Percentiles rank a stretch among this genome's conserved stretches.
phyloP scores from a whole-genome alignment of 768 basidiomycete species.

The Phlegmacium glaucopus region DNA sequence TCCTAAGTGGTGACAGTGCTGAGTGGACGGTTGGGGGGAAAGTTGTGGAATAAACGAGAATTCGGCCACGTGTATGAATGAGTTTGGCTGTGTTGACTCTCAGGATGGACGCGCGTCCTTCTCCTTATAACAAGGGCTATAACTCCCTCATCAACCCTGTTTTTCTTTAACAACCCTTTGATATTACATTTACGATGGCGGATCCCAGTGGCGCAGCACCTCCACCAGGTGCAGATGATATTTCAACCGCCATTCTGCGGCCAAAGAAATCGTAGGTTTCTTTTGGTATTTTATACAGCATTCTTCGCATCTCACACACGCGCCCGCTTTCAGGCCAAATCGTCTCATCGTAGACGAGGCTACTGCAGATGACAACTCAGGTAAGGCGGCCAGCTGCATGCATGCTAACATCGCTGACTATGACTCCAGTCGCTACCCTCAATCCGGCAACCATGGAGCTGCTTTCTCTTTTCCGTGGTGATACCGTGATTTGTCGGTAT shows the following conservation, averaged over 20 bases:
- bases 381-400: constrained; percentile 33
- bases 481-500: constrained; percentile 92
- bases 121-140: constrained; percentile 23
- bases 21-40: too few relatives aligned
- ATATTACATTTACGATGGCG: constrained; percentile 42
- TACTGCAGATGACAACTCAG: constrained; percentile 93
- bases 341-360: constrained; percentile 97
- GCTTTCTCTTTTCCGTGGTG: constrained; percentile 91
- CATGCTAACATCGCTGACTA: constrained; percentile 10
- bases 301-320: constrained; percentile 10
- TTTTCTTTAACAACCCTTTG: constrained; percentile 18
- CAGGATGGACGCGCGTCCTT: constrained; percentile 40
- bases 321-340: constrained; percentile 66
- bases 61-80: constrained; percentile 27
- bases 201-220: constrained; percentile 84
- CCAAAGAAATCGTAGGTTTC: constrained; percentile 93
- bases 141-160: constrained; percentile 17
- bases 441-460: constrained; percentile 97
- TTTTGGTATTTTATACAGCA: constrained; percentile 6
- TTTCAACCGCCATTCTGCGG: constrained; percentile 91
- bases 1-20: too few relatives aligned
- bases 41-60: constrained; percentile 31
- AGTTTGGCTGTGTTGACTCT: constrained; percentile 31
- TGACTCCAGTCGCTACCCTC: constrained; percentile 77
- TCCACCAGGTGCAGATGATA: constrained; percentile 84